These are phyloP conservation scores for Xerocomus minutiporus DNA, from an alignment of 1,284 basidiomycete species.

Conservation along the genomic window DNA sequence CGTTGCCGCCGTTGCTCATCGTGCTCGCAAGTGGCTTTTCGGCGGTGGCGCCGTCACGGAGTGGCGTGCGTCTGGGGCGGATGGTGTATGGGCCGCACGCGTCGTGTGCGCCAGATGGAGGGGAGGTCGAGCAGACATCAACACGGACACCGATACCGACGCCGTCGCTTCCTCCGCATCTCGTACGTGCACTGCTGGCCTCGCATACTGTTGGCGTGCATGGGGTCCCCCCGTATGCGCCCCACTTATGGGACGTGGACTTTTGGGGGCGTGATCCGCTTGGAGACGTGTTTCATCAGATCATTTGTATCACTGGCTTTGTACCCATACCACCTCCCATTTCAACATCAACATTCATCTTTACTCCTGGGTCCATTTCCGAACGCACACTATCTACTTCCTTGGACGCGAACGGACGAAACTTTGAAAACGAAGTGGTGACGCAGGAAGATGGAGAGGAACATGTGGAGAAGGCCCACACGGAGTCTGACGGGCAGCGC, in stretches of 20 bases:
- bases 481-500: neutral
- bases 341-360: neutral
- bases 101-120: neutral
- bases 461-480: neutral
- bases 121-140: neutral
- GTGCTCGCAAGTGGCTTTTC: constrained; percentile 19
- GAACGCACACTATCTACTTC: neutral
- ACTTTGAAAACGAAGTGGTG: neutral
- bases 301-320: constrained; percentile 39
- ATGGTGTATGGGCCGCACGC: constrained; percentile 21
- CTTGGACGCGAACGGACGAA: neutral
- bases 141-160: constrained; percentile 9
- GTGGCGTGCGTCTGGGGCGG: constrained; percentile 10
- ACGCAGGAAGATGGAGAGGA: neutral
- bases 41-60: constrained; percentile 9
- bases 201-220: constrained; percentile 14
- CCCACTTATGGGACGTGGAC: constrained; percentile 16
- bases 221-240: constrained; percentile 23
- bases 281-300: constrained; percentile 34
- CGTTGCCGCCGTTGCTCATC: constrained; percentile 21
- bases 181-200: constrained; percentile 27
- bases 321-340: constrained; percentile 22
- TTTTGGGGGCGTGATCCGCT: constrained; percentile 23
- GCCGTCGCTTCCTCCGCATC: constrained; percentile 28
- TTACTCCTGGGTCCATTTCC: neutral